Percentiles rank a stretch among this genome's conserved stretches.
phyloP scores from a whole-genome alignment of 805 yeast genomes.

The Saccharomycopsis guyanensis region DNA sequence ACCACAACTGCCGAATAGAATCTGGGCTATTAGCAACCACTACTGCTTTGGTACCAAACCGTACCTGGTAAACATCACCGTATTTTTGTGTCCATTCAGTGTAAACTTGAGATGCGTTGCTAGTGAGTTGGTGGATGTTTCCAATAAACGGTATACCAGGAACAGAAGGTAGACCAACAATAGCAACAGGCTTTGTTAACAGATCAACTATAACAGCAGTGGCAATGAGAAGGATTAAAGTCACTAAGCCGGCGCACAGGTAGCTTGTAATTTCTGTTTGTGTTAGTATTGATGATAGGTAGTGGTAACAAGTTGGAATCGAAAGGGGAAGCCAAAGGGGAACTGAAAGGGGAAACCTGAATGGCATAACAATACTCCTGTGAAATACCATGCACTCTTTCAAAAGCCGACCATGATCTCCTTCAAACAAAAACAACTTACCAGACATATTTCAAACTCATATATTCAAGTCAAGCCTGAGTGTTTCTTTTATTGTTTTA shows the following conservation, averaged over 20 bases:
- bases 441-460: too few species aligned
- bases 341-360: too few species aligned
- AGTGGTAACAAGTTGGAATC: too few species aligned
- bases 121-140: conserved; percentile 35
- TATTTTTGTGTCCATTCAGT: conserved; percentile 36
- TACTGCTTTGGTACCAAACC: conserved; percentile 49
- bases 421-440: too few species aligned
- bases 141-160: conserved; percentile 48
- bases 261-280: too few species aligned
- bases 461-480: too few species aligned
- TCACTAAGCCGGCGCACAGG: background rate
- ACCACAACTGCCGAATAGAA: conserved; percentile 48
- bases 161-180: conserved; percentile 35
- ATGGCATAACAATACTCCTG: too few species aligned
- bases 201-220: background rate
- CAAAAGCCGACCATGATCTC: too few species aligned
- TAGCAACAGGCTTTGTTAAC: conserved; percentile 25
- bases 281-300: too few species aligned
- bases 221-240: background rate
- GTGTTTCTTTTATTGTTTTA: too few species aligned
- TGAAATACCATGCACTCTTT: too few species aligned
- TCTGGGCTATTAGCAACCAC: conserved; percentile 62
- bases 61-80: conserved; percentile 50
- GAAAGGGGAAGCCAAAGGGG: too few species aligned
- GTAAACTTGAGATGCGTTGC: conserved; percentile 45